Conservation (phyloP, 768 basidiomycete species). For the Phaeolepiota aurea region DNA sequence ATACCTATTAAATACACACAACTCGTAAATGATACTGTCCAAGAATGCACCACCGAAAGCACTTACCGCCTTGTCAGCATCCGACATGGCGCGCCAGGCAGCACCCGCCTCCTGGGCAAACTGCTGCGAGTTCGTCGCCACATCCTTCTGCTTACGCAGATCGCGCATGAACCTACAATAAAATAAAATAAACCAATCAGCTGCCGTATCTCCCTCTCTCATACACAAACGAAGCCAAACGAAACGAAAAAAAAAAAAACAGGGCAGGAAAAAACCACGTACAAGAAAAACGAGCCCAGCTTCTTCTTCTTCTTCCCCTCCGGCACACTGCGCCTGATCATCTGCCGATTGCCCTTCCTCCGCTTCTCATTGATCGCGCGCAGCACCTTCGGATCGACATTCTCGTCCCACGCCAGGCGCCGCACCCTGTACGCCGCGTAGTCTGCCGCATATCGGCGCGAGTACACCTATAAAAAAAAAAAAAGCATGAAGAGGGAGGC, state of each 20-base stretch:
- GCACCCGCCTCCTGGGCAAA: not conserved
- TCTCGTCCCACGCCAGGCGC: constrained; percentile 9
- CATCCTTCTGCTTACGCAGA: not conserved
- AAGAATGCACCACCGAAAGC: not conserved
- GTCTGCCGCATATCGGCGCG: not conserved
- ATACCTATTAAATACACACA: not conserved
- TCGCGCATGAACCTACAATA: not conserved
- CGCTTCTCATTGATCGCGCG: constrained; percentile 9
- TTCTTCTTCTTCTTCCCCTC: too few species aligned
- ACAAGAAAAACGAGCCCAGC: not conserved
- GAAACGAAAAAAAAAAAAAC: too few species aligned
- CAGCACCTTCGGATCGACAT: constrained; percentile 9
- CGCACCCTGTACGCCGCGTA: constrained; percentile 2
- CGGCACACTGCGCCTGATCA: too few species aligned
- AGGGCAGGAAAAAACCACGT: not conserved
- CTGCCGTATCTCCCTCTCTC: constrained; percentile 6
- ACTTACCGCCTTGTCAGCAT: not conserved
- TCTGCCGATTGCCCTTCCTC: constrained; percentile 2
- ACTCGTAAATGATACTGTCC: not conserved
- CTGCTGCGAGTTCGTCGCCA: not conserved
- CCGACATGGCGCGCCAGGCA: not conserved
- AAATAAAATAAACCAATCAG: not conserved
- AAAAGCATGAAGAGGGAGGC: too few species aligned
- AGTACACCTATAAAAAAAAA: constrained; percentile 6
- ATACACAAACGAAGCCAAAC: too few species aligned